These are phyloP conservation scores for Arabis alpina DNA, from an alignment of 345 rosid genomes.

Conservation along the genomic window DNA sequence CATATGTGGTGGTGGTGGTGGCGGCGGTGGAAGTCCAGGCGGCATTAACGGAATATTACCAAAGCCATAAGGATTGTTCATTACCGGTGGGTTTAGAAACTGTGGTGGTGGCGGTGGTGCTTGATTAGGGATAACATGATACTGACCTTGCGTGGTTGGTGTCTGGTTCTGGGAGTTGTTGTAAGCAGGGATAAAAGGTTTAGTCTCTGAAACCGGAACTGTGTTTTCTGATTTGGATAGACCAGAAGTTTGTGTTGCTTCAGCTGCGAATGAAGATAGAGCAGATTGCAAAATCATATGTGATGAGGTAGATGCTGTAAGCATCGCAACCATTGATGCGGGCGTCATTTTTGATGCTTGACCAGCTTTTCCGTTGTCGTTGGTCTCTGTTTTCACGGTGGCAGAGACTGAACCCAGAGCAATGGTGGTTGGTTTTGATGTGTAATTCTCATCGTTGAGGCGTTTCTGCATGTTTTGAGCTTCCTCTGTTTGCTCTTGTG, in stretches of 20 bases:
- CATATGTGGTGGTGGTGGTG: constrained; percentile 50
- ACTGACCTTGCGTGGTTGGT: constrained; percentile 58
- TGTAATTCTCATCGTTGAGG: constrained; percentile 60
- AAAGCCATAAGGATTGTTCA: constrained; percentile 59
- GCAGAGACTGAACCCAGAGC: constrained; percentile 22
- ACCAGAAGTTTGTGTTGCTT: constrained; percentile 76
- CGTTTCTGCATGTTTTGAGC: constrained; percentile 67
- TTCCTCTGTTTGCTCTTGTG: constrained; percentile 77
- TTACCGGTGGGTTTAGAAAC: constrained; percentile 61
- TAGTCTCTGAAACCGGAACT: constrained; percentile 52
- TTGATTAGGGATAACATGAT: constrained; percentile 62
- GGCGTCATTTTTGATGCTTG: constrained; percentile 70
- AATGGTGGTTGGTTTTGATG: constrained; percentile 45
- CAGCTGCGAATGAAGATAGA: constrained; percentile 89
- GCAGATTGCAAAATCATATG: constrained; percentile 93
- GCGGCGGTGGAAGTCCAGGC: constrained; percentile 57
- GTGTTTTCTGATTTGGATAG: constrained; percentile 56
- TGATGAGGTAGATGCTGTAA: constrained; percentile 93
- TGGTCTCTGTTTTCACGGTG: constrained; percentile 30
- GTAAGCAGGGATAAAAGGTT: constrained; percentile 48
- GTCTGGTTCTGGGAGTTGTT: constrained; percentile 58
- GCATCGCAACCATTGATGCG: constrained; percentile 95
- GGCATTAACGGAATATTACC: constrained; percentile 65
- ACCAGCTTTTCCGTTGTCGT: constrained; percentile 48
- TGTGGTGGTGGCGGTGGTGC: constrained; percentile 57